Conservation (phyloP, 2,329 filamentous ascomycete species). For the Microcyclosporella mali region DNA sequence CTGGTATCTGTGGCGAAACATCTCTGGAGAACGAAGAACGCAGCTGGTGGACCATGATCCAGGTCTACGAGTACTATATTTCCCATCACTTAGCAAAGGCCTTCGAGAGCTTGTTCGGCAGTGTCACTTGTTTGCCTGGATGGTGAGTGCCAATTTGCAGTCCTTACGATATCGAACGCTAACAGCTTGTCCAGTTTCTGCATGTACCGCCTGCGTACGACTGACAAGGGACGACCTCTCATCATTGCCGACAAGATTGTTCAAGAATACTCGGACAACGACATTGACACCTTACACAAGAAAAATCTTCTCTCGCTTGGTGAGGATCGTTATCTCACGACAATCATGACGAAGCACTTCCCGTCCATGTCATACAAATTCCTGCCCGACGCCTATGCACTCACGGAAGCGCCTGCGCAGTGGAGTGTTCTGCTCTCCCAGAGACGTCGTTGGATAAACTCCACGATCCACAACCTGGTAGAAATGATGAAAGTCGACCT, state of each 20-base stretch:
- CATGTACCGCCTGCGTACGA: constrained; percentile 95
- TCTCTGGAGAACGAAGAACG: constrained; percentile 86
- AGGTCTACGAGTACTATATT: constrained; percentile 99
- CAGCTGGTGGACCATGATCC: constrained; percentile 96
- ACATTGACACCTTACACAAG: constrained; percentile 90
- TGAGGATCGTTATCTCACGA: constrained; percentile 95
- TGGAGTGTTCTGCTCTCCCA: constrained; percentile 96
- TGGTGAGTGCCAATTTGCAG: constrained; percentile 61
- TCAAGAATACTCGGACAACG: constrained; percentile 77
- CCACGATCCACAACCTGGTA: constrained; percentile 90
- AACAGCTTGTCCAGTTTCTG: constrained; percentile 74
- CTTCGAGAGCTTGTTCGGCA: constrained; percentile 95
- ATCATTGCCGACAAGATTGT: constrained; percentile 89
- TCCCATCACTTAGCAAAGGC: constrained; percentile 91
- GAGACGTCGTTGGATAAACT: constrained; percentile 98
- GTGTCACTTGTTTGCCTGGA: constrained; percentile 96
- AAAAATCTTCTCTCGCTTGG: constrained; percentile 90
- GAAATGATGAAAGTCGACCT: constrained; percentile 89
- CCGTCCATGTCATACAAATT: constrained; percentile 95
- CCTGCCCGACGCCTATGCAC: constrained; percentile 83
- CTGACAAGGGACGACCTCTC: constrained; percentile 86
- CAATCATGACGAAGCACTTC: constrained; percentile 97
- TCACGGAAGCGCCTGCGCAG: constrained; percentile 86
- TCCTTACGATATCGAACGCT: constrained; percentile 17
- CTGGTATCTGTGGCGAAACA: constrained; percentile 92